Evolutionary conservation across 179 eudicot genomes (phyloP).

Genomic region (Sideroxylon spinosum): DNA sequence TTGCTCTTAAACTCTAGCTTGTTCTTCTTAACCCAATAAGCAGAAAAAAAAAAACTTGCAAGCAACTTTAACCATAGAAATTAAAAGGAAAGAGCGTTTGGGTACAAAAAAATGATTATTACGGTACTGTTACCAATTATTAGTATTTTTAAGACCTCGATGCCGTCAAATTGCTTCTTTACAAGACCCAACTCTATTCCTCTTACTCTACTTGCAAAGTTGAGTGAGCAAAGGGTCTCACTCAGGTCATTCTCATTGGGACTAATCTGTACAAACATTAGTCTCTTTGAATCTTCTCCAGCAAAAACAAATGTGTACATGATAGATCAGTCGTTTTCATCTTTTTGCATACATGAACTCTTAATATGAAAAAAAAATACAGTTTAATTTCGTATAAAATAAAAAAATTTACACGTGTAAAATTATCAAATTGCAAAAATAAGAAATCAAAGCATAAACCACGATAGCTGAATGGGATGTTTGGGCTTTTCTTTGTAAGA

Average conservation of each 20-base stretch:
- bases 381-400: background rate
- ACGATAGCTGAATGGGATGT: conserved; percentile 75
- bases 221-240: conserved; percentile 91
- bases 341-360: background rate
- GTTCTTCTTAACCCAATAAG: conserved; percentile 60
- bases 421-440: background rate
- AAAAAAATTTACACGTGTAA: background rate
- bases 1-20: conserved; percentile 72
- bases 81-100: background rate
- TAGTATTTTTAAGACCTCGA: conserved; percentile 68
- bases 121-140: conserved; percentile 52
- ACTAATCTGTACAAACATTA: conserved; percentile 95
- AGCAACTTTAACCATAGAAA: background rate
- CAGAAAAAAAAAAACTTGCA: background rate
- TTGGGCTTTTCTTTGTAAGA: conserved; percentile 77
- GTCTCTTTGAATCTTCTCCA: conserved; percentile 95
- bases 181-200: conserved; percentile 98
- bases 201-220: conserved; percentile 90
- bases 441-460: background rate
- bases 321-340: background rate
- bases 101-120: background rate
- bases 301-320: conserved; percentile 12
- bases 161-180: conserved; percentile 76
- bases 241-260: conserved; percentile 81
- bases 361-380: background rate